A percentile compares a stretch with the other conserved stretches of the same genome.
These are phyloP conservation scores for Austroboletus eburneus DNA, from an alignment of 768 basidiomycete genomes.

Conservation along the genomic window DNA sequence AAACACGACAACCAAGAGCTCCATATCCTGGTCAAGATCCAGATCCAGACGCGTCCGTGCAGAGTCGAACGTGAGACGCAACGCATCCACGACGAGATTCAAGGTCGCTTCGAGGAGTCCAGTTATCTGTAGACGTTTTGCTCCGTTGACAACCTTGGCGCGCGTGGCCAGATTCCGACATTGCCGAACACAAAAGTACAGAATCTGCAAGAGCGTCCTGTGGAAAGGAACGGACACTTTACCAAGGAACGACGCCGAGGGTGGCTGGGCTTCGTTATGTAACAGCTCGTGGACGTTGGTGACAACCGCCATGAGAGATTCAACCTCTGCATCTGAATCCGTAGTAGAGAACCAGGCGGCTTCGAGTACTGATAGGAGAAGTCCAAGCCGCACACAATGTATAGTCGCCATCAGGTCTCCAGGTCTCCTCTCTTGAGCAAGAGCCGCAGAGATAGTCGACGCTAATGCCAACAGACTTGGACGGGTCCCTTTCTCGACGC, in stretches of 20 bases:
- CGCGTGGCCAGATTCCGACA: constrained; percentile 47
- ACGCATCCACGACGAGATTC: constrained; percentile 63
- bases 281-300: constrained; percentile 61
- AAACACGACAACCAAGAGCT: constrained; percentile 77
- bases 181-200: constrained; percentile 73
- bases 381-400: constrained; percentile 68
- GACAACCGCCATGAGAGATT: constrained; percentile 59
- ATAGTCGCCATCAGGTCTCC: constrained; percentile 86
- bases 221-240: constrained; percentile 68
- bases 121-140: constrained; percentile 57
- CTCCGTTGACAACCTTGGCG: constrained; percentile 50
- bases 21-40: constrained; percentile 77
- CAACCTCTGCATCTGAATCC: constrained; percentile 51
- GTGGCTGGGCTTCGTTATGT: constrained; percentile 69
- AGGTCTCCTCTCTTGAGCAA: constrained; percentile 62
- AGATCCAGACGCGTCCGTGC: constrained; percentile 53
- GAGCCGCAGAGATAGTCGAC: constrained; percentile 58
- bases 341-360: constrained; percentile 67
- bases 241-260: constrained; percentile 68
- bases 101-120: constrained; percentile 60
- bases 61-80: constrained; percentile 59
- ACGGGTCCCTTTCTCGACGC: constrained; percentile 55
- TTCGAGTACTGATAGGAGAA: constrained; percentile 77
- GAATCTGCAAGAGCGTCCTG: constrained; percentile 69
- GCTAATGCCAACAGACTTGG: constrained; percentile 54